Evolutionary conservation across 2,329 filamentous ascomycete genomes (phyloP), one percentile per base, ranked within the genome.

Genomic region (Lasiodiplodia citricola): DNA sequence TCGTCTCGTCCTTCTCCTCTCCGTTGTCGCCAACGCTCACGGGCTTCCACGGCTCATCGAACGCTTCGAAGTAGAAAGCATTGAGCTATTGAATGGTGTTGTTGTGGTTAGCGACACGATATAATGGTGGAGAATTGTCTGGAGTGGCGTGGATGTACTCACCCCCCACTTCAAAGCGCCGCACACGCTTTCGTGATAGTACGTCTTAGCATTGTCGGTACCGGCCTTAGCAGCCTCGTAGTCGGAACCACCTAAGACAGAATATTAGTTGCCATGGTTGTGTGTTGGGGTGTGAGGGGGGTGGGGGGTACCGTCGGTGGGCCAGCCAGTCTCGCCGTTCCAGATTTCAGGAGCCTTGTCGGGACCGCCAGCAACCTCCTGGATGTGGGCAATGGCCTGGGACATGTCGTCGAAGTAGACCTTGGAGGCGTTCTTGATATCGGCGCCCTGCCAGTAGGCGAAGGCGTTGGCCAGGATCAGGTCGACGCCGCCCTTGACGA

Each of bases 31-130:
- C 90, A 70, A 85, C 80, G 72, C 85, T 87, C 55, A 83, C 78
- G 66, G 90, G 88, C 86, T 92, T 92, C 88, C 88, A 91, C 69
- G 86, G 82, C 86, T 92, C 90, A 73, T 92, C 90, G 73, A 91
- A 91, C 54, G 90, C 90, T 83, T 92, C 90, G 73, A 92, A 92
- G 80, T 87, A 90, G 82, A 92, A 92, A 67, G 89, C 87, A 74
- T 91, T 91, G 71, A 47, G 18, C 3, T n/a, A n/a, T 21, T 7
- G 3, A 8, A 16, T 21, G 44, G 18, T 47, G 31, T 31, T 35
- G 31, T 10, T 21, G 44, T 6, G 18, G 18, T 47, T 21, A 47
- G 44, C 7, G 21, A 47, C 7, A 21, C 14, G 44, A 21, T 21
- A 11, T 3, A n/a, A 8, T 21, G 44, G 21, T 47, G 10, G 44